Conservation (phyloP, 2,329 filamentous ascomycete species). For the Hansfordia pulvinata region DNA sequence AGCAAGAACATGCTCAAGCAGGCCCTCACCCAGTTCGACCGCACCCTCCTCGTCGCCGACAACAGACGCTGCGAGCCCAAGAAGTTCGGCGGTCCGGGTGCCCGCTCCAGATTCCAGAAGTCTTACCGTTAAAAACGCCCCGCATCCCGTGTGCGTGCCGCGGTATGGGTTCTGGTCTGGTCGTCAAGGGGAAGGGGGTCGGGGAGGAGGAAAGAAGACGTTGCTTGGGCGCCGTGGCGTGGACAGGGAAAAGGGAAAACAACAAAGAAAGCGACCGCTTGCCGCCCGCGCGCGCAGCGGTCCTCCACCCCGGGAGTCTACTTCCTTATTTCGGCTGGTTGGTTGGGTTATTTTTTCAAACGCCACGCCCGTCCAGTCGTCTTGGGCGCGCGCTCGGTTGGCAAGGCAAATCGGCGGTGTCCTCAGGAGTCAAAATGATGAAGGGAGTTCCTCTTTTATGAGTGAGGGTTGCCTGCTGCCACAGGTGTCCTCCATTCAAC, state of each 20-base stretch:
- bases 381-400: not conserved
- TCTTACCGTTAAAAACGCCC: slow-evolving; percentile 77
- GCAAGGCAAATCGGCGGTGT: no score
- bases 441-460: slow-evolving; percentile 1
- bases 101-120: slow-evolving; percentile 95
- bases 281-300: not conserved
- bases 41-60: slow-evolving; percentile 95
- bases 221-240: no score
- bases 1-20: slow-evolving; percentile 99
- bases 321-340: not conserved
- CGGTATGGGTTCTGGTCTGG: slow-evolving; percentile 1
- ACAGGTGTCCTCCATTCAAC: no score
- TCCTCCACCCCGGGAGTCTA: not conserved
- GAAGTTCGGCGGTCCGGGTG: slow-evolving; percentile 92
- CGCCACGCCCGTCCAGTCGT: not conserved
- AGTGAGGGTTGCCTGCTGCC: no score
- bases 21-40: slow-evolving; percentile 89
- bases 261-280: not conserved
- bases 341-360: not conserved
- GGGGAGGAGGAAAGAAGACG: no score
- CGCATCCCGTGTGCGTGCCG: slow-evolving; percentile 1
- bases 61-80: slow-evolving; percentile 99
- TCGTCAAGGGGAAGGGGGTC: no score
- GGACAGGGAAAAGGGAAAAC: slow-evolving; percentile 1
- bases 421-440: slow-evolving; percentile 1